A percentile compares a stretch with the other conserved stretches of the same genome.
These are phyloP conservation scores for Fusarium mundagurra DNA, from an alignment of 2,329 filamentous ascomycete species.

Conservation along the genomic window DNA sequence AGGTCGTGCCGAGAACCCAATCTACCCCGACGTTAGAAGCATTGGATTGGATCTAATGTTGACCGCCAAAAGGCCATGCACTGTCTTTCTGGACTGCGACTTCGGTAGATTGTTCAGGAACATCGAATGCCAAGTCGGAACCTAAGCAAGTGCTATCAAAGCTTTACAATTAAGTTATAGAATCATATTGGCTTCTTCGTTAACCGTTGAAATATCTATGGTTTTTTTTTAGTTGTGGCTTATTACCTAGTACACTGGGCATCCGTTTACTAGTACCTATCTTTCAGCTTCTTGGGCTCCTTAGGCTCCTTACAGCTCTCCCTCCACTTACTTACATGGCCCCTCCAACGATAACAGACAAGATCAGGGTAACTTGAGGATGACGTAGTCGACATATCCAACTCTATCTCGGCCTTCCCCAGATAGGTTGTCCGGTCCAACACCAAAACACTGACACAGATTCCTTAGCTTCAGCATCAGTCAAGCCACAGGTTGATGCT, in stretches of 20 bases:
- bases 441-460: neutral
- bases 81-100: neutral
- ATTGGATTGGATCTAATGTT: neutral
- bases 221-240: neutral
- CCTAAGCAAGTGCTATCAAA: neutral
- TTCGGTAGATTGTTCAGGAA: neutral
- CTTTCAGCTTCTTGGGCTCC: neutral
- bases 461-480: neutral
- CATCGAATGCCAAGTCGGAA: slow-evolving; percentile 8
- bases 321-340: neutral
- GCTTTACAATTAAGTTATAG: neutral
- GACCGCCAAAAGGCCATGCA: neutral
- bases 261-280: neutral
- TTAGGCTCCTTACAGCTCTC: neutral
- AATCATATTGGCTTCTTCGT: neutral
- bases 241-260: neutral
- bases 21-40: neutral
- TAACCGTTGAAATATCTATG: neutral
- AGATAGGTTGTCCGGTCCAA: slow-evolving; percentile 1
- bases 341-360: neutral
- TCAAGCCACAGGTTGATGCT: neutral
- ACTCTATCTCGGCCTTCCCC: neutral
- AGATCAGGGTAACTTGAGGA: neutral
- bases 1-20: neutral
- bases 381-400: slow-evolving; percentile 19